Conservation (phyloP, 2,329 filamentous ascomycete species). For the Diaporthe australafricana region DNA sequence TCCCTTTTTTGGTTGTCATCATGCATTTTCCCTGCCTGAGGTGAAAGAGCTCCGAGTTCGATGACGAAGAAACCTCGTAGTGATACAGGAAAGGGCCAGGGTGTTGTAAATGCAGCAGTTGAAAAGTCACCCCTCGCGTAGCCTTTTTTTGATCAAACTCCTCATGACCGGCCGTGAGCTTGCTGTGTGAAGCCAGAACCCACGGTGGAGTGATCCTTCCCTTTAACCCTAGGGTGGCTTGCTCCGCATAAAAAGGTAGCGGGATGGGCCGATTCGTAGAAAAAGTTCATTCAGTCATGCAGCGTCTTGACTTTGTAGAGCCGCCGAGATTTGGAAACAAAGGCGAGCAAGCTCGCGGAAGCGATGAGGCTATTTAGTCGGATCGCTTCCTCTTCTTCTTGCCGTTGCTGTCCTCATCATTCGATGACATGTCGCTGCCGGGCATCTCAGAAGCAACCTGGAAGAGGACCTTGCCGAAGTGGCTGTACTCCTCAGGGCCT, state of each 20-base stretch:
- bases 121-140: constrained; percentile 28
- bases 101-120: constrained; percentile 38
- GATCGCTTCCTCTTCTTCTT: constrained; percentile 86
- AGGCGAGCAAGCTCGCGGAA: constrained; percentile 18
- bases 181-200: constrained; percentile 24
- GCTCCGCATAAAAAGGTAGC: constrained; percentile 42
- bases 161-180: constrained; percentile 19
- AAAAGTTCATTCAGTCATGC: constrained; percentile 46
- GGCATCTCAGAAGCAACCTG: constrained; percentile 81
- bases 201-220: constrained; percentile 37
- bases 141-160: constrained; percentile 28
- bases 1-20: constrained; percentile 34
- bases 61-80: constrained; percentile 30
- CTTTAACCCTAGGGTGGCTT: constrained; percentile 41
- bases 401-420: constrained; percentile 62
- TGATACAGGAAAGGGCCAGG: constrained; percentile 33
- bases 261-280: constrained; percentile 45
- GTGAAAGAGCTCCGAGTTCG: constrained; percentile 21
- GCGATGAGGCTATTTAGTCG: constrained; percentile 57
- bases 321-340: constrained; percentile 32
- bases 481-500: constrained; percentile 71
- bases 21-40: constrained; percentile 29
- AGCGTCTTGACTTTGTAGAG: constrained; percentile 43
- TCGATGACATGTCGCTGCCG: constrained; percentile 67
- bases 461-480: constrained; percentile 83